Evolutionary conservation across 2,329 filamentous ascomycete species (phyloP), one percentile per base, ranked within the genome.

Genomic region (Aspergillus fructus): DNA sequence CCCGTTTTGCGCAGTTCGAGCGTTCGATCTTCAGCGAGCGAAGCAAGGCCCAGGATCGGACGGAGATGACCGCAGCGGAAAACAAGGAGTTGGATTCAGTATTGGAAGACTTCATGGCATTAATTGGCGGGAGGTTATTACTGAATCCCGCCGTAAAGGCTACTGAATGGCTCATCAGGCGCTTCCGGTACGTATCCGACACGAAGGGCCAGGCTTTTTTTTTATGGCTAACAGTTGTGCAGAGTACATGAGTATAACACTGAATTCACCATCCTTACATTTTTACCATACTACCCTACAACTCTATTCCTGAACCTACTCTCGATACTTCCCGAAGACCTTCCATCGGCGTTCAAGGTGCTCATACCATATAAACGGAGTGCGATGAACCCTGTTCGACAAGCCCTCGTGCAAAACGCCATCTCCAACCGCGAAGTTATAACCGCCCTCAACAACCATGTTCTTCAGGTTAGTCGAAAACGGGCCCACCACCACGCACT

Each of bases 191-290:
- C 60, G 82, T 66, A 37, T 24, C 19, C 33, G 24, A 21, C 19
- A 33, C 39, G 34, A 34, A 12, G 17, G 21, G 11, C n/a, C 34
- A 37, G 5, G 12, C 21, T 30, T 33, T 37, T 23, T 19, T 24
- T 48, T 53, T 42, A 49, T 27, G 40, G 60, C 63, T 67, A 63
- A 69, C 55, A 24, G 17, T 47, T 21, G 40, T 27, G 45, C 65
- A 96, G 93, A 65, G 86, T 96, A 51, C 94, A 99, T 72, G 91
- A 97, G 73, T 88, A 92, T 76, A 97, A 96, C 74, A 93, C 91
- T 4, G 80, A 85, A 3, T 83, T 83, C 34, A 78, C 96, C 13
- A 80, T 97, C 43, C 83, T 93, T 64, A 90, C 93, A 3, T 97
- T 97, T 72, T 81, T 99, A 5, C 94, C 94, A 1, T 97, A 96